These are phyloP conservation scores for Phoenix dactylifera DNA, from an alignment of 176 grass and related monocot species.

Conservation along the genomic window DNA sequence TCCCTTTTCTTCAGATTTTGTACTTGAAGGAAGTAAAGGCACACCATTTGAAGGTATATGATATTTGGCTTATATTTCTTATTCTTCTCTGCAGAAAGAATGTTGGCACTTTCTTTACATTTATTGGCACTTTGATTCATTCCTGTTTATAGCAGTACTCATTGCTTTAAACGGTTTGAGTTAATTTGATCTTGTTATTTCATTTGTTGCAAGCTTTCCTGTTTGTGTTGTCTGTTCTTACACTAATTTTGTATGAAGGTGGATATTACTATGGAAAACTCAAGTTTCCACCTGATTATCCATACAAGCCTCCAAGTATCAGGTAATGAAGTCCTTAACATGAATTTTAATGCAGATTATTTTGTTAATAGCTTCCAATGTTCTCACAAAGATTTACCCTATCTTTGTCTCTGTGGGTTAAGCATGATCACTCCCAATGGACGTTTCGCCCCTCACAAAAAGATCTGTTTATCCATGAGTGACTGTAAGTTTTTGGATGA, in stretches of 20 bases:
- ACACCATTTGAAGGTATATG: constrained; percentile 92
- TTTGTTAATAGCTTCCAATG: not conserved
- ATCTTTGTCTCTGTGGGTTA: not conserved
- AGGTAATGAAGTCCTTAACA: constrained; percentile 1
- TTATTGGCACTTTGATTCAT: too few relatives aligned
- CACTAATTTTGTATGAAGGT: constrained; percentile 2
- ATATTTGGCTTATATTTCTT: not conserved
- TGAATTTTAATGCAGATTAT: not conserved
- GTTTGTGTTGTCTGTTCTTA: not conserved
- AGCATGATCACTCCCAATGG: constrained; percentile 20
- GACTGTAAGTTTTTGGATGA: constrained; percentile 12
- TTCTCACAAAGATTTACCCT: not conserved
- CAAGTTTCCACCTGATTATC: constrained; percentile 21
- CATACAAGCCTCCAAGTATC: constrained; percentile 22
- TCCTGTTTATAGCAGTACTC: too few relatives aligned
- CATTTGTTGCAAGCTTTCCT: too few relatives aligned
- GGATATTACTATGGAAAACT: constrained; percentile 23
- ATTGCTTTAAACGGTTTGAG: too few relatives aligned
- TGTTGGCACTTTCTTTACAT: too few relatives aligned
- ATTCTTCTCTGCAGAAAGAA: too few relatives aligned
- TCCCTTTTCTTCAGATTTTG: constrained; percentile 67
- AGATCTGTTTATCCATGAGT: constrained; percentile 20
- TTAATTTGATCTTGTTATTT: too few relatives aligned
- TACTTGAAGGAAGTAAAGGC: constrained; percentile 93
- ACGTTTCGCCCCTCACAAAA: constrained; percentile 13